These are phyloP conservation scores for Phoma sp. DNA, from an alignment of 2,329 filamentous ascomycete species.

Conservation along the genomic window DNA sequence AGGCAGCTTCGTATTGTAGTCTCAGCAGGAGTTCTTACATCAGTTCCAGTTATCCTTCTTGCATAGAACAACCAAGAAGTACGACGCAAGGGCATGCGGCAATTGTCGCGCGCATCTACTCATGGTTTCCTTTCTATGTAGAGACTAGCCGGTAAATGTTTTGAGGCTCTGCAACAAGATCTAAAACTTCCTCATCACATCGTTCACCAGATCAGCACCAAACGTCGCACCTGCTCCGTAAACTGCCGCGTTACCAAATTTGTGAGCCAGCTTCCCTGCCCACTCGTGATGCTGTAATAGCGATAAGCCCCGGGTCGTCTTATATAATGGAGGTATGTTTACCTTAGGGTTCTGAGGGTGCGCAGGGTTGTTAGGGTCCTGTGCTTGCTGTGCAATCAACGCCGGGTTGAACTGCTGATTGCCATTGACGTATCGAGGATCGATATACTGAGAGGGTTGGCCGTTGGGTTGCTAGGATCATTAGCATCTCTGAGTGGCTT, in stretches of 20 bases:
- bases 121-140: neutral
- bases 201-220: slow-evolving; percentile 27
- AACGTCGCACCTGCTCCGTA: slow-evolving; percentile 28
- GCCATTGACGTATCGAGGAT: slow-evolving; percentile 21
- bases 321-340: neutral
- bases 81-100: neutral
- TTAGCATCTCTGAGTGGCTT: neutral
- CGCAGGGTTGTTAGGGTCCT: slow-evolving; percentile 28
- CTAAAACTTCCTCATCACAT: slow-evolving; percentile 30
- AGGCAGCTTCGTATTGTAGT: neutral
- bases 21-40: neutral
- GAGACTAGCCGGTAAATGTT: neutral
- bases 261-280: slow-evolving; percentile 26
- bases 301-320: neutral
- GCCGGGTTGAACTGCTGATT: slow-evolving; percentile 27
- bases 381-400: slow-evolving; percentile 27
- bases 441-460: slow-evolving; percentile 25
- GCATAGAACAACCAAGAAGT: neutral
- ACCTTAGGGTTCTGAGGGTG: slow-evolving; percentile 27
- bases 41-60: neutral
- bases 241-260: slow-evolving; percentile 29
- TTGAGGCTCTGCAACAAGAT: neutral
- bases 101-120: neutral
- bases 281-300: slow-evolving; percentile 25
- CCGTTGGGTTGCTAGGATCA: slow-evolving; percentile 20